These are phyloP conservation scores for Postia placenta DNA, from an alignment of 768 basidiomycete species.

Conservation along the genomic window DNA sequence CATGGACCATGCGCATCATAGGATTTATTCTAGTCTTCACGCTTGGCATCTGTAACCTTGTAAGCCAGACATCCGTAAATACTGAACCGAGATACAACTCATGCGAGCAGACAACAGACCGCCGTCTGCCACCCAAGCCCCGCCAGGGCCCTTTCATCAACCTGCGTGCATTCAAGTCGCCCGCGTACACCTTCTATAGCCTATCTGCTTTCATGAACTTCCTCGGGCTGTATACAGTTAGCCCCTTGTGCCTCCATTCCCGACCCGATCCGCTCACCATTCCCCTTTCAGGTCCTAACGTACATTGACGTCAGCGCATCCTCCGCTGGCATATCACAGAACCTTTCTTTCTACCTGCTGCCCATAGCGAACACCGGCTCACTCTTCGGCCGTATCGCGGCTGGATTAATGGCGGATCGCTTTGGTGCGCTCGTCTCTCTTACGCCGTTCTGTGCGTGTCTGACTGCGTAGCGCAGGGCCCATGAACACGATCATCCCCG, in stretches of 20 bases:
- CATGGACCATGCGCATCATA: slow-evolving; percentile 70
- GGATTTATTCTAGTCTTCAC: slow-evolving; percentile 53
- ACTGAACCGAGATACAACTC: too few relatives aligned
- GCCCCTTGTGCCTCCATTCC: slow-evolving; percentile 6
- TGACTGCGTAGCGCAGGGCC: slow-evolving; percentile 37
- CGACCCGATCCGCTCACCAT: too few relatives aligned
- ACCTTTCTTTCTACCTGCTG: slow-evolving; percentile 59
- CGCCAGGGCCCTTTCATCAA: slow-evolving; percentile 55
- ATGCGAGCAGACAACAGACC: slow-evolving; percentile 23
- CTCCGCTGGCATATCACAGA: slow-evolving; percentile 37
- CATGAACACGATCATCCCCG: slow-evolving; percentile 65
- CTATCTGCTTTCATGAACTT: slow-evolving; percentile 49
- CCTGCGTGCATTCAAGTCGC: slow-evolving; percentile 46
- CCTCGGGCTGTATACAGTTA: slow-evolving; percentile 61
- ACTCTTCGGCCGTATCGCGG: slow-evolving; percentile 50
- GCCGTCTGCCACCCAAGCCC: slow-evolving; percentile 49
- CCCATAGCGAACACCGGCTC: slow-evolving; percentile 66
- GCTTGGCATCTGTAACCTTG: slow-evolving; percentile 26
- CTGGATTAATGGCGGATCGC: slow-evolving; percentile 49
- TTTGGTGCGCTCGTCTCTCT: slow-evolving; percentile 31
- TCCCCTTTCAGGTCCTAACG: slow-evolving; percentile 47
- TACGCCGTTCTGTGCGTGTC: background rate
- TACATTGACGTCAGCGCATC: slow-evolving; percentile 59
- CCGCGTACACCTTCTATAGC: slow-evolving; percentile 53
- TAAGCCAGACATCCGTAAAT: too few relatives aligned